Evolutionary conservation across 169 alveolate genomes (phyloP).

Genomic region (Theileria orientalis): DNA sequence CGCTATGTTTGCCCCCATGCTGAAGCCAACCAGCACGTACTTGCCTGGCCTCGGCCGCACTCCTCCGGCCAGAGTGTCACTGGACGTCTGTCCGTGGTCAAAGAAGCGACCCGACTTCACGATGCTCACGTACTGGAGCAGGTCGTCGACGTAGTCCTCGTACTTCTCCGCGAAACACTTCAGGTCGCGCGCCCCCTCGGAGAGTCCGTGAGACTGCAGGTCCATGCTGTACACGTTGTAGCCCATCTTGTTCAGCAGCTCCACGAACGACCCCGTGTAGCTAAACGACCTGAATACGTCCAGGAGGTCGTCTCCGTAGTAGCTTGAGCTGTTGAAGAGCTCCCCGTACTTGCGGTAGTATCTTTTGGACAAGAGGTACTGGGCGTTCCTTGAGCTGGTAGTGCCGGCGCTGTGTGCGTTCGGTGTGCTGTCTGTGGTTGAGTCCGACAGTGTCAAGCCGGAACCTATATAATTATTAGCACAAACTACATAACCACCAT

Average conservation of each 20-base stretch:
- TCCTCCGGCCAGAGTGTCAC: constrained; percentile 24
- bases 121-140: constrained; percentile 65
- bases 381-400: no score
- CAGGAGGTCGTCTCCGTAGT: constrained; percentile 4
- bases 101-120: constrained; percentile 38
- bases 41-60: constrained; percentile 22
- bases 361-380: no score
- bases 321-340: neutral
- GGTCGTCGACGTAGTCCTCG: constrained; percentile 62
- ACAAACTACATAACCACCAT: no score
- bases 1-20: constrained; percentile 74
- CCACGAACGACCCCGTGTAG: constrained; percentile 62
- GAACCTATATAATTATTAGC: no score
- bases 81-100: neutral
- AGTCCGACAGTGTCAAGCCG: no score
- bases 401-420: no score
- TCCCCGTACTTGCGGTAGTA: neutral
- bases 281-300: constrained; percentile 22
- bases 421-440: no score
- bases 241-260: constrained; percentile 61
- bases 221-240: constrained; percentile 67
- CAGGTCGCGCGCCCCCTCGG: constrained; percentile 57
- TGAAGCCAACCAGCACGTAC: constrained; percentile 56
- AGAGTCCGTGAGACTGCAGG: constrained; percentile 68
- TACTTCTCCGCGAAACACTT: constrained; percentile 22